phyloP scores from a whole-genome alignment of 345 rosid species.

The Triadica sebifera region DNA sequence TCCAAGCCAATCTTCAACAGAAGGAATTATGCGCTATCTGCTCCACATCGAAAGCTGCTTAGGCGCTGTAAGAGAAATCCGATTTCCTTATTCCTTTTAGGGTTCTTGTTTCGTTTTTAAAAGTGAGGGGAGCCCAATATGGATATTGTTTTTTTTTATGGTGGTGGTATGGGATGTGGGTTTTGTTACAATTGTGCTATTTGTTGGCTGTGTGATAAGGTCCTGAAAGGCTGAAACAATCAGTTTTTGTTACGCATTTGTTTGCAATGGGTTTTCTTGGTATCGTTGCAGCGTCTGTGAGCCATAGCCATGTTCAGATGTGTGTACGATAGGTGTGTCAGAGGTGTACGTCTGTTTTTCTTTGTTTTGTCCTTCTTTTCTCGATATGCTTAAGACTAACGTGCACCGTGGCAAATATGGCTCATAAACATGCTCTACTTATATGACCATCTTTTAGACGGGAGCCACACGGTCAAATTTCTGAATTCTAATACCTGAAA shows the following conservation, averaged over 20 bases:
- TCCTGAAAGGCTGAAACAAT: not conserved
- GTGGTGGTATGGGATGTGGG: not conserved
- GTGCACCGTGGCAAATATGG: conserved; percentile 32
- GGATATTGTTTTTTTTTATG: not conserved
- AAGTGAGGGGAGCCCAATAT: not conserved
- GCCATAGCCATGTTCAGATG: conserved; percentile 8
- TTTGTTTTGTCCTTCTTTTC: conserved; percentile 4
- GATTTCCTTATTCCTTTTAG: not conserved
- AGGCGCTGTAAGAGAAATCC: conserved; percentile 7
- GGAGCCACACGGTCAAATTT: conserved; percentile 20
- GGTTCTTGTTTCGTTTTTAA: not conserved
- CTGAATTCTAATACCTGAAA: not conserved
- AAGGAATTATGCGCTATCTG: conserved; percentile 10
- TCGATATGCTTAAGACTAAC: conserved; percentile 22
- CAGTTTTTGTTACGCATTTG: conserved; percentile 15
- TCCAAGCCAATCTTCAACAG: conserved; percentile 7
- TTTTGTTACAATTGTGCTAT: not conserved
- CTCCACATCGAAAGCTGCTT: conserved; percentile 57
- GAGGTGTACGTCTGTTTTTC: conserved; percentile 39
- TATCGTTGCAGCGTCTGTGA: not conserved
- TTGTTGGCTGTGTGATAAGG: not conserved
- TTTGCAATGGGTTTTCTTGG: conserved; percentile 17
- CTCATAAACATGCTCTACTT: not conserved
- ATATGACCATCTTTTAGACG: conserved; percentile 20
- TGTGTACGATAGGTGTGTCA: conserved; percentile 39